Conservation (phyloP, 1,284 basidiomycete genomes). For the Chalciporus piperatoides region DNA sequence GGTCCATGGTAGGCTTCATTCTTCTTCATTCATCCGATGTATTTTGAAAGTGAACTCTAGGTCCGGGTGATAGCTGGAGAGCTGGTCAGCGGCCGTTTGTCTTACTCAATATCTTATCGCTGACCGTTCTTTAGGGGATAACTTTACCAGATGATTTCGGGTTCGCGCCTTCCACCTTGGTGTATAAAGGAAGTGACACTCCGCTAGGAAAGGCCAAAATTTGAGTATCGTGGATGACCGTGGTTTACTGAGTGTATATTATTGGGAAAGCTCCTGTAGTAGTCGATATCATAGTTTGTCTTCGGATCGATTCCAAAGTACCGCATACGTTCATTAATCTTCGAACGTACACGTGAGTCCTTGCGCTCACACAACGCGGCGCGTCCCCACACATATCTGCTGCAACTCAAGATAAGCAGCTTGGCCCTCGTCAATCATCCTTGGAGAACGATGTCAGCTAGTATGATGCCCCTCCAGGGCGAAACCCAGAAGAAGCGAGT, state of each 20-base stretch:
- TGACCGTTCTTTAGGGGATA: slow-evolving; percentile 47
- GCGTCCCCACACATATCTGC: background rate
- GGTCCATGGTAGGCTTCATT: slow-evolving; percentile 66
- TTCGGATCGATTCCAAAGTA: background rate
- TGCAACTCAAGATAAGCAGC: background rate
- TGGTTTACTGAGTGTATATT: slow-evolving; percentile 9
- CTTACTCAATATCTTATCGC: slow-evolving; percentile 7
- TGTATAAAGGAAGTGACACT: slow-evolving; percentile 54
- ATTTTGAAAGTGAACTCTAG: slow-evolving; percentile 35
- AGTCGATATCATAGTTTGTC: background rate
- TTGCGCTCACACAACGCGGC: background rate
- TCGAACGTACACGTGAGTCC: slow-evolving; percentile 22
- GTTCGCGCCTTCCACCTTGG: slow-evolving; percentile 76
- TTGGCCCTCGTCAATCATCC: slow-evolving; percentile 1
- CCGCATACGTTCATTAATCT: background rate
- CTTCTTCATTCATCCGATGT: slow-evolving; percentile 5
- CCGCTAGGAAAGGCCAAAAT: slow-evolving; percentile 45
- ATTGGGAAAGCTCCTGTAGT: slow-evolving; percentile 5
- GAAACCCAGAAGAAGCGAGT: slow-evolving; percentile 82
- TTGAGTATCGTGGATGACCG: slow-evolving; percentile 19
- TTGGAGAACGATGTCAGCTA: slow-evolving; percentile 39
- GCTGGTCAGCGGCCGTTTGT: slow-evolving; percentile 45
- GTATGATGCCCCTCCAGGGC: slow-evolving; percentile 67
- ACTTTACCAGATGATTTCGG: slow-evolving; percentile 70
- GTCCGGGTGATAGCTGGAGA: slow-evolving; percentile 78